Base-by-base conservation (phyloP, 345 rosid species). In the Kandelia obovata region DNA sequence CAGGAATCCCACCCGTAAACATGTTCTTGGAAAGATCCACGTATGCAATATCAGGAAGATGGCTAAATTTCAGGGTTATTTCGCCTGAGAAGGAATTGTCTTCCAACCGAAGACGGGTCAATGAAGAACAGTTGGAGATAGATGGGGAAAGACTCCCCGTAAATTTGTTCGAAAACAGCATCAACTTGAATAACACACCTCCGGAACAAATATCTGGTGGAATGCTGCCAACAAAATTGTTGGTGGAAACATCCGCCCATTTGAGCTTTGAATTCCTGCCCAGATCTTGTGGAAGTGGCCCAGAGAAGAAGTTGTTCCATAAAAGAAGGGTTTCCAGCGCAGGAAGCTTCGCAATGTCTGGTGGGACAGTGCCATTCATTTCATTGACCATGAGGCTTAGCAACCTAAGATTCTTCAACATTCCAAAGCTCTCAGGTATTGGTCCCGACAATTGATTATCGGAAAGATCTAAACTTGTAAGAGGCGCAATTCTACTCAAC, bases 181-280 rank as follows among this genome's bases (percentile, higher is more conserved):
- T 91, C 80, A 89, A 72, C 81, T 91, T 94, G 77, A 65, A 70
- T 8, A 91, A 79, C 59, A 64, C 82, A 64, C 94, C 96, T 67
- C 90, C 86, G 53, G 92, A 72, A 77, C 98, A 94, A 60, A 91
- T 87, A 66, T 79, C 86, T 5, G 82, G 73, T n/a, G 98, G 98
- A 73, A 94, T 86, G 58, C 78, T 79, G 35, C 97, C 98, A 35
- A 71, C 61, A 74, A 94, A 84, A 70, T 77, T 86, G 83, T 91
- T 94, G 31, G 92, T 88, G 1, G 98, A 94, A 75, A 88, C 93
- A 73, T 94, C 98, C 16, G 91, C 78, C 95, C 95, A 94, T 74
- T 86, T 79, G 5, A 91, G 96, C 74, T 86, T 89, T 65, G 88
- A 84, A 79, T 86, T 83, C 78, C 32, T 83, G 34, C 98, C 98